Evolutionary conservation across 1,284 basidiomycete genomes (phyloP).

Genomic region (Cryptococcus maquisensis): DNA sequence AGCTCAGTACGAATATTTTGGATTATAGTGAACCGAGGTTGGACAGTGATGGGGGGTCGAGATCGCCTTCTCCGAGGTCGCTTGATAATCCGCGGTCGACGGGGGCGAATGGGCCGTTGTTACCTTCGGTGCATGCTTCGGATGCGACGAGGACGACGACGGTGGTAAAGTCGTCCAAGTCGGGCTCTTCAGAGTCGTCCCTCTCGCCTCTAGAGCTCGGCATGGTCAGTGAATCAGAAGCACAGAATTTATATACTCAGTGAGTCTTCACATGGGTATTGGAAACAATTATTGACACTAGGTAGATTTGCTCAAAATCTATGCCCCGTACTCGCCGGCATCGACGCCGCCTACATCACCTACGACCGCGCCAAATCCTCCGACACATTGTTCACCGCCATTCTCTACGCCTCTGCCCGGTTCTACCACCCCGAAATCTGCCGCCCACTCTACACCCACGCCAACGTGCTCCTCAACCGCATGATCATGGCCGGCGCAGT

Average conservation of each 20-base stretch:
- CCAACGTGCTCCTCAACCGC: slow-evolving; percentile 16
- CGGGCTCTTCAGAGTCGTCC: not conserved
- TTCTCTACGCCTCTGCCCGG: slow-evolving; percentile 20
- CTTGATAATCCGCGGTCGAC: not conserved
- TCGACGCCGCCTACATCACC: slow-evolving; percentile 18
- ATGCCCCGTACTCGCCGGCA: slow-evolving; percentile 19
- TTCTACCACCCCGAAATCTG: slow-evolving; percentile 17
- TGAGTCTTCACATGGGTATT: not conserved
- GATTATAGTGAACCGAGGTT: slow-evolving; percentile 3
- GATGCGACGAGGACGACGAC: not conserved
- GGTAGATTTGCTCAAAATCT: slow-evolving; percentile 17
- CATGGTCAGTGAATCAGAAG: slow-evolving; percentile 3
- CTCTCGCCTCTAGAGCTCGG: slow-evolving; percentile 1
- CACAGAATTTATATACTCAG: not conserved
- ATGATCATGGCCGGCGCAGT: slow-evolving; percentile 10
- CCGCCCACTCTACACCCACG: slow-evolving; percentile 3
- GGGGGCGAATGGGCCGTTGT: not conserved
- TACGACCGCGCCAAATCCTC: slow-evolving; percentile 14
- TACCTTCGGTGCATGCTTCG: not conserved
- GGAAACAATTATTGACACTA: not conserved
- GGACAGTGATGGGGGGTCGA: not conserved
- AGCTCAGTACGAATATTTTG: not conserved
- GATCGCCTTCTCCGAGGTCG: not conserved
- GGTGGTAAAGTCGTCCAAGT: not conserved
- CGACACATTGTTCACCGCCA: slow-evolving; percentile 22